Evolutionary conservation across 2,329 filamentous ascomycete genomes (phyloP), one percentile per base, ranked within the genome.

Genomic region (Cladophialophora psammophila): DNA sequence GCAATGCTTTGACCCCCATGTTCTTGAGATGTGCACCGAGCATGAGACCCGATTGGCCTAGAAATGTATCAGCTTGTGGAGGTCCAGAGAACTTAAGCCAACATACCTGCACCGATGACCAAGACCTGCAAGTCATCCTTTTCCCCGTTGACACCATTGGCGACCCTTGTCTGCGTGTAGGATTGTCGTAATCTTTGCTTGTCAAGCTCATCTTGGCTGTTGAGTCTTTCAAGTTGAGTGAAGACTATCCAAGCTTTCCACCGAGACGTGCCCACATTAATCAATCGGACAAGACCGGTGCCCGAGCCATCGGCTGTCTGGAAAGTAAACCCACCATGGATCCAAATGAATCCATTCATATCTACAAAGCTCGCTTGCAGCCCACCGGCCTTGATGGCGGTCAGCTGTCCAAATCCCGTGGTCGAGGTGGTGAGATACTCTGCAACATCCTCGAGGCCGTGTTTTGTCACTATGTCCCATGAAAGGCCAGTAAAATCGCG

Each of bases 21-120:
- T 85, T 84, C 71, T 87, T 86, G 1, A 90, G 80, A 2, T 87
- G 82, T 0, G 86, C 87, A 0, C 85, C 87, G 1, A 81, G 78
- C 0, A 82, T 85, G 1, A 90, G 79, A 0, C 88, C 88, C 2
- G 82, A 38, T 56, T 67, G 65, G 18, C 65, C 65, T 63, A 56
- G 15, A 15, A 31, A 18, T 20, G 20, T n/a, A 26, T 60, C 40
- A 60, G 54, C 15, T 15, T n/a, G 40, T 26, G 8, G 9, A 10
- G 8, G 48, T 26, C 38, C 32, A 5, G 38, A 32, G 1, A 18
- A 9, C 2, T 5, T 5, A 10, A 10, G n/a, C 8, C 9, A 15
- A 56, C 63, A 34, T 54, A 65, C 63, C 63, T 38, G 63, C 63
- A 20, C 63, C 63, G 38, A 65, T 52, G 52, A 65, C 57, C 57